Conservation (phyloP, 1,139 yeast species). For the Arxiozyma bovina region DNA sequence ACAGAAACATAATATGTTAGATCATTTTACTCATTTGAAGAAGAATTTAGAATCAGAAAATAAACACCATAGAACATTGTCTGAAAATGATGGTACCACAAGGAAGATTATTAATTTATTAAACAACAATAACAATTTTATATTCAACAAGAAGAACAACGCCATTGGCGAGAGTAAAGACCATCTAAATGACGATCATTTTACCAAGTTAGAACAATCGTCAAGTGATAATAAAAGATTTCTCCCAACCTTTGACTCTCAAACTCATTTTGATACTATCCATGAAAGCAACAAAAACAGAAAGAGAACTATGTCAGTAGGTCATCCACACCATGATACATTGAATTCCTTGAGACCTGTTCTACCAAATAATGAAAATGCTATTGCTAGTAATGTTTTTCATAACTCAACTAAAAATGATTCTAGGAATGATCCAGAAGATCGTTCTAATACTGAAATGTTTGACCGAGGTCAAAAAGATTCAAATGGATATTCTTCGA, state of each 20-base stretch:
- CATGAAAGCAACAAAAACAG: neutral
- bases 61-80: constrained; percentile 3
- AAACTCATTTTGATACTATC: neutral
- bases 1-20: neutral
- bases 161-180: neutral
- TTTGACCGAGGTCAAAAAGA: neutral
- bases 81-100: constrained; percentile 2
- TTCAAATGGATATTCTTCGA: constrained; percentile 55
- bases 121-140: neutral
- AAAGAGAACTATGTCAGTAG: constrained; percentile 68
- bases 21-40: neutral
- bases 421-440: neutral
- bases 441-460: neutral
- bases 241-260: neutral
- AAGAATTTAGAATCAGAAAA: neutral
- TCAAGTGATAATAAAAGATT: neutral
- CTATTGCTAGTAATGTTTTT: constrained; percentile 28
- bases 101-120: neutral
- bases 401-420: constrained; percentile 2
- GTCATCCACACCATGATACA: constrained; percentile 60
- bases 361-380: constrained; percentile 24
- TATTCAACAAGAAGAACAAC: neutral
- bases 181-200: neutral
- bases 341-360: constrained; percentile 32
- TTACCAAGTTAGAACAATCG: neutral